phyloP scores from a whole-genome alignment of 148 eudicot genomes.

The Suaeda aralocaspica region DNA sequence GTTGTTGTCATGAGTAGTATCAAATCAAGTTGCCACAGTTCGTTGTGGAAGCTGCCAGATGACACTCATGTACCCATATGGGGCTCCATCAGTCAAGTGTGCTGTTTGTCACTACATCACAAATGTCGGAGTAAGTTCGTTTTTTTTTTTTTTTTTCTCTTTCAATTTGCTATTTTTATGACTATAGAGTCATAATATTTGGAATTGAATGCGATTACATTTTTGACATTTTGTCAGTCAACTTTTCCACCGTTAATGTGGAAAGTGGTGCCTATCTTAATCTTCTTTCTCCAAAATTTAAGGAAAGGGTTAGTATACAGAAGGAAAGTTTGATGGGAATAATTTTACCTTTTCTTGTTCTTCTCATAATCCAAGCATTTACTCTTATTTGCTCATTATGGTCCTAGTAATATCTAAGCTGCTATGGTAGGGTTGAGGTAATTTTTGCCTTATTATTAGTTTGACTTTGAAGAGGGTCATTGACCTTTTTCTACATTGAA shows the following conservation, averaged over 20 bases:
- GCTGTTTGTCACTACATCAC: slow-evolving; percentile 84
- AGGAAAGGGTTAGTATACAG: neutral
- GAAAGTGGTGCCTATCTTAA: neutral
- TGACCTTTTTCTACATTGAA: neutral
- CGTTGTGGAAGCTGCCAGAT: slow-evolving; percentile 79
- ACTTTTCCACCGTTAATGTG: neutral
- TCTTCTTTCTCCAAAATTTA: neutral
- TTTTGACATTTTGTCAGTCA: neutral
- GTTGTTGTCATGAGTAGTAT: slow-evolving; percentile 28
- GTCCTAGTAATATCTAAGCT: too few relatives aligned
- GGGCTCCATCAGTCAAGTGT: slow-evolving; percentile 91
- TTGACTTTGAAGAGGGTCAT: too few relatives aligned
- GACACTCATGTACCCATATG: slow-evolving; percentile 77
- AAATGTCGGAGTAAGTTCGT: slow-evolving; percentile 59
- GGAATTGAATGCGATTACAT: neutral
- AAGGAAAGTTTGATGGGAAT: too few relatives aligned
- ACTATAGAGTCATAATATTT: neutral
- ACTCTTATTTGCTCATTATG: too few relatives aligned
- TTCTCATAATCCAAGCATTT: too few relatives aligned
- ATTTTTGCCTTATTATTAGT: too few relatives aligned
- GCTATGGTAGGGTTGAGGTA: too few relatives aligned
- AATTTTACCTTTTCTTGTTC: too few relatives aligned
- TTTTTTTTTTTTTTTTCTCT: neutral
- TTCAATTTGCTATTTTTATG: neutral
- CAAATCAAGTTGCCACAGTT: slow-evolving; percentile 65